phyloP scores from a whole-genome alignment of 2,329 filamentous ascomycete species.

The Hymenoscyphus fraxineus region DNA sequence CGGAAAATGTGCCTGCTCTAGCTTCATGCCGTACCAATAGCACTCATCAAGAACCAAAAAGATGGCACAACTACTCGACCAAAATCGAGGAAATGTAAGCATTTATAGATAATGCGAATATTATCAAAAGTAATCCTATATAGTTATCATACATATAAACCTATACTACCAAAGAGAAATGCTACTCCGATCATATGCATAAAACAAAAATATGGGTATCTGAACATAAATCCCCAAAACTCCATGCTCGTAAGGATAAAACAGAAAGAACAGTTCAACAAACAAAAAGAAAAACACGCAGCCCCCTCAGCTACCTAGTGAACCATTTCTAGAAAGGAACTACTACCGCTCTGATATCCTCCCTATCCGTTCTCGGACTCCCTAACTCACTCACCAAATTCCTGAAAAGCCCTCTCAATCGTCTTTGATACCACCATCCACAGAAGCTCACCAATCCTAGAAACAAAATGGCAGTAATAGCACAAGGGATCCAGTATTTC shows the following conservation, averaged over 20 bases:
- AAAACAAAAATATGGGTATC: neutral
- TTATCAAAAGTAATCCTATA: too few relatives aligned
- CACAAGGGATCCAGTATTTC: constrained; percentile 18
- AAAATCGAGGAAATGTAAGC: too few relatives aligned
- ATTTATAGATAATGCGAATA: too few relatives aligned
- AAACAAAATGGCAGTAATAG: constrained; percentile 18
- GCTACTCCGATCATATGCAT: too few relatives aligned
- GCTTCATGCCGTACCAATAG: too few relatives aligned
- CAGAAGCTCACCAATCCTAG: constrained; percentile 17
- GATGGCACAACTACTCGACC: too few relatives aligned
- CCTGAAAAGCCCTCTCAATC: constrained; percentile 12
- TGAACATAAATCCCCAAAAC: neutral
- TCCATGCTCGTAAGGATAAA: neutral
- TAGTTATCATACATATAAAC: too few relatives aligned
- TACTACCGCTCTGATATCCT: constrained; percentile 6
- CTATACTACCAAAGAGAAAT: too few relatives aligned
- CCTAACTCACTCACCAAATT: constrained; percentile 7
- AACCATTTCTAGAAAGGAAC: neutral
- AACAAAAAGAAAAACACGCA: neutral
- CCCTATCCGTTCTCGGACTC: neutral
- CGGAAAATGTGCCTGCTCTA: too few relatives aligned
- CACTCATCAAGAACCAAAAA: too few relatives aligned
- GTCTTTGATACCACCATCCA: constrained; percentile 26
- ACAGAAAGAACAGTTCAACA: neutral
- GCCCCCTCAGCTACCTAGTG: neutral